A percentile compares a stretch with the other conserved stretches of the same genome.
These are phyloP conservation scores for Boletellus emodensis DNA, from an alignment of 768 basidiomycete genomes.

Conservation along the genomic window DNA sequence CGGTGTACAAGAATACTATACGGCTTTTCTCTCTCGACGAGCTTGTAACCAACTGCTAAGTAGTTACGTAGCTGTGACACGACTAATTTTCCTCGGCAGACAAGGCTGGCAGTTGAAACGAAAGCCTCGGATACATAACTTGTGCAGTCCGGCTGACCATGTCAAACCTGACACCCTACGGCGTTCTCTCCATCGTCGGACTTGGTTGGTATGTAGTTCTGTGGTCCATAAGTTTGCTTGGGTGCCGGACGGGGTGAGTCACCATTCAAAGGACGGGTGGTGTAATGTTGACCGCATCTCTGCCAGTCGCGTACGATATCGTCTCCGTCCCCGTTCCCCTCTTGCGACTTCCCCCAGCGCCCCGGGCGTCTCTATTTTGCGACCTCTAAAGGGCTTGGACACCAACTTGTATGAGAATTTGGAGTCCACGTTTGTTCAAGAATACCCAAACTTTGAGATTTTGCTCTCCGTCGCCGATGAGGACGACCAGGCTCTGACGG, in stretches of 20 bases:
- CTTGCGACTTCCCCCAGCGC: constrained; percentile 48
- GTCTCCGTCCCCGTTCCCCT: constrained; percentile 60
- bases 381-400: constrained; percentile 93
- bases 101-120: no score
- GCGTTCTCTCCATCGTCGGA: constrained; percentile 36
- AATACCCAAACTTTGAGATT: constrained; percentile 90
- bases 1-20: constrained; percentile 61
- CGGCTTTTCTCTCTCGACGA: constrained; percentile 53
- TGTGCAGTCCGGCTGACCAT: constrained; percentile 1
- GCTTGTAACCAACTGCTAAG: constrained; percentile 1
- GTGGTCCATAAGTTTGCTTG: constrained; percentile 66
- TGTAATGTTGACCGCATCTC: constrained; percentile 1
- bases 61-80: not conserved
- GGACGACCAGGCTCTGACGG: constrained; percentile 79
- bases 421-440: constrained; percentile 87
- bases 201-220: constrained; percentile 57
- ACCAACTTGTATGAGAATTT: constrained; percentile 95
- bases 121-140: no score
- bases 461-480: constrained; percentile 89
- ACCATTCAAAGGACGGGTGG: not conserved
- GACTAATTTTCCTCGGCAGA: not conserved
- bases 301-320: constrained; percentile 71
- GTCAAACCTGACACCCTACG: constrained; percentile 10
- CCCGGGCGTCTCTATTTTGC: constrained; percentile 90
- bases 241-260: constrained; percentile 66